Percentiles rank a stretch among this genome's conserved stretches.
Conservation (phyloP, 768 basidiomycete species). For the Naematelia encephala region DNA sequence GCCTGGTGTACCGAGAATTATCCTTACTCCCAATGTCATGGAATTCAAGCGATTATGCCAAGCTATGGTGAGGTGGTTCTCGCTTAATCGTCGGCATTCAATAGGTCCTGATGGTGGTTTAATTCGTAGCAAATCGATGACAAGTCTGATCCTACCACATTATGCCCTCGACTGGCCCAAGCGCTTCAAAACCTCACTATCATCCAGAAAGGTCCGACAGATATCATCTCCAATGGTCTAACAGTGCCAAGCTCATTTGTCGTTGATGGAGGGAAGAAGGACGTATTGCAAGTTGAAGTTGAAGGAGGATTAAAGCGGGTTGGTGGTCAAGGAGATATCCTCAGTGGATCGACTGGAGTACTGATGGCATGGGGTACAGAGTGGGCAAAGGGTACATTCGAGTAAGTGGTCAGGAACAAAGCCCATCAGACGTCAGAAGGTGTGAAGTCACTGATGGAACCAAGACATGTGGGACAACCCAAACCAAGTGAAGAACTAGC, state of each 20-base stretch:
- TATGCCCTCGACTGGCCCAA: constrained; percentile 69
- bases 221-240: constrained; percentile 66
- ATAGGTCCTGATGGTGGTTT: constrained; percentile 24
- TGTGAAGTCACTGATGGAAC: not conserved
- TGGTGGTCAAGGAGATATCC: constrained; percentile 93
- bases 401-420: constrained; percentile 55
- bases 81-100: not conserved
- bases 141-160: constrained; percentile 48
- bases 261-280: constrained; percentile 55
- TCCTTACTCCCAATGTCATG: constrained; percentile 90
- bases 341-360: constrained; percentile 81
- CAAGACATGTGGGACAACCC: constrained; percentile 47
- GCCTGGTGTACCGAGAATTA: constrained; percentile 74
- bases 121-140: constrained; percentile 52
- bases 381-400: constrained; percentile 79
- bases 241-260: constrained; percentile 49
- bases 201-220: constrained; percentile 77
- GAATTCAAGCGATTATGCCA: constrained; percentile 86
- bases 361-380: constrained; percentile 94
- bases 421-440: not conserved
- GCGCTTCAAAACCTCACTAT: constrained; percentile 82
- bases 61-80: constrained; percentile 57
- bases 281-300: constrained; percentile 64
- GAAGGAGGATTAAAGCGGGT: constrained; percentile 85
- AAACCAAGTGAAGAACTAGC: constrained; percentile 44